Conservation (phyloP, 345 rosid genomes). For the Eucalyptus sp. region DNA sequence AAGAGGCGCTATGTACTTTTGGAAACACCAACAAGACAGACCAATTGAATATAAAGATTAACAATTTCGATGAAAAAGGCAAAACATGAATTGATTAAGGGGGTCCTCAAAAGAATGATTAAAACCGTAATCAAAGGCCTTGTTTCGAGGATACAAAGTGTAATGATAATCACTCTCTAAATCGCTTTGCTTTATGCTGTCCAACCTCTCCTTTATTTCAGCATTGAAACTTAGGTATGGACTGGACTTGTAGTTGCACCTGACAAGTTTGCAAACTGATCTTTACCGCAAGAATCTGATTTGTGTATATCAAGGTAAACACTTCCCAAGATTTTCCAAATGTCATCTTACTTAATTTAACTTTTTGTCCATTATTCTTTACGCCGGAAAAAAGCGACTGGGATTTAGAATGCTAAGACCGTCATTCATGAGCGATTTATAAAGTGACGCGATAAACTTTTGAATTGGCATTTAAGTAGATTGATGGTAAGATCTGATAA, state of each 20-base stretch:
- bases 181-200: neutral
- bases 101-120: neutral
- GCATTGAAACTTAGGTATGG: neutral
- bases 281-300: too few species aligned
- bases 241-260: neutral
- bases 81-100: neutral
- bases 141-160: neutral
- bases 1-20: neutral
- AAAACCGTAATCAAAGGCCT: neutral
- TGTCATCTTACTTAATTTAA: neutral
- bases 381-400: neutral
- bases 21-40: neutral
- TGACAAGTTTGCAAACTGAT: neutral
- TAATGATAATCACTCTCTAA: neutral
- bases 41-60: neutral
- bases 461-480: accelerated
- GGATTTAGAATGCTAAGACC: neutral
- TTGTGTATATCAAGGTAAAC: neutral
- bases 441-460: neutral
- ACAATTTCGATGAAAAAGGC: neutral
- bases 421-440: neutral
- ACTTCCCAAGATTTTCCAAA: neutral
- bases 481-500: neutral
- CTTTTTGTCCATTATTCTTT: neutral
- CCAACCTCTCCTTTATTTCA: neutral